Evolutionary conservation across 2,329 filamentous ascomycete genomes (phyloP), one percentile per base, ranked within the genome.

Genomic region (Fusarium sp.): DNA sequence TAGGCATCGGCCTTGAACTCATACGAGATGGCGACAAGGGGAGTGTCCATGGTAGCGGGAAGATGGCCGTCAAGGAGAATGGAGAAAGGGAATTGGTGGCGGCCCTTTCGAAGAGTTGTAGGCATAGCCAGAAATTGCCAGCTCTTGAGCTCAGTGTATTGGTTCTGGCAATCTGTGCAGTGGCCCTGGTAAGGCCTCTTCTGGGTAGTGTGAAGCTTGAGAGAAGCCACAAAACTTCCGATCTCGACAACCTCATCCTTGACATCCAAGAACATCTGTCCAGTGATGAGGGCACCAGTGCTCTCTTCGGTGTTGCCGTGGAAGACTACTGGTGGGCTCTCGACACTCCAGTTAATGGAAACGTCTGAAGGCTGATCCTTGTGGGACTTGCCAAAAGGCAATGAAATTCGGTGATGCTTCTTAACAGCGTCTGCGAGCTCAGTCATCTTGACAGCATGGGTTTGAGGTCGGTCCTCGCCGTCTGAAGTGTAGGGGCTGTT

Each of bases 21-120:
- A 81, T 98, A 98, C 66, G 92, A 85, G 65, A 98, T 89, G 57
- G 85, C 85, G 18, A 90, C 87, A 47, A 97, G 80, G 9, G 87
- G 82, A 53, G 91, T 91, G 75, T 94, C 90, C 74, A 92, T 92
- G 40, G 89, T 91, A 4, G 93, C 92, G 5, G 95, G 94, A n/a
- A 97, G 85, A 74, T 95, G 87, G 20, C 96, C 96, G 3, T 90
- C 88, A 42, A 99, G 87, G 50, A 97, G 84, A 71, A 93, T 90
- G 72, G 93, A 97, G 79, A 97, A 97, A 47, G 96, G 95, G 76
- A 94, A 96, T 43, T 88, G 85, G 78, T 97, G 93, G 76, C 75
- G 78, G 79, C 87, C 87, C 75, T 82, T 84, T 61, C 76, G 76
- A 54, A 90, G 77, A 13, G 78, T 78, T 18, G 84, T 79, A 41